These are phyloP conservation scores for Lineolata rhizophorae DNA, from an alignment of 495 filamentous ascomycete species.

Conservation along the genomic window DNA sequence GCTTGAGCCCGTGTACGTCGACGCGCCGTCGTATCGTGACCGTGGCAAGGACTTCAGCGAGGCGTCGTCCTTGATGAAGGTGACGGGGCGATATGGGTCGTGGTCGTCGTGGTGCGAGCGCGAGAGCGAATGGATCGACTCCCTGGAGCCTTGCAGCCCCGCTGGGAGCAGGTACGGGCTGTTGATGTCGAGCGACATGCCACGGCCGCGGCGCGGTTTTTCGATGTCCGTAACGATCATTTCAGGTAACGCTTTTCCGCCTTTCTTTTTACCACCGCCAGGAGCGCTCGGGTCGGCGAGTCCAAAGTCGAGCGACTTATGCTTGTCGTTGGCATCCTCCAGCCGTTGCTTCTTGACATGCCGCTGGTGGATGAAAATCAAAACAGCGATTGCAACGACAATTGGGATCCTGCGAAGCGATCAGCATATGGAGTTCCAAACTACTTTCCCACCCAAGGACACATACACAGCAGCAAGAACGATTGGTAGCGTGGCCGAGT, in stretches of 20 bases:
- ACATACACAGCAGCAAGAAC: slow-evolving; percentile 68
- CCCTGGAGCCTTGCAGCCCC: slow-evolving; percentile 49
- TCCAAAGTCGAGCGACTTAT: slow-evolving; percentile 88
- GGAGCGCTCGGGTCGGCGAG: slow-evolving; percentile 28
- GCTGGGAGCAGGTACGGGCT: slow-evolving; percentile 85
- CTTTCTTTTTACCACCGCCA: slow-evolving; percentile 24
- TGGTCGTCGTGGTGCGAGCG: slow-evolving; percentile 43
- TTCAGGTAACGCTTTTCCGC: slow-evolving; percentile 24
- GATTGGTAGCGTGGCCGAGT: slow-evolving; percentile 39
- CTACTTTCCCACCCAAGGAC: not conserved
- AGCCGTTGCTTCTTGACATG: slow-evolving; percentile 45
- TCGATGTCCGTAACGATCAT: slow-evolving; percentile 22
- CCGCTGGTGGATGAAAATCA: slow-evolving; percentile 58
- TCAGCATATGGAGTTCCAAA: slow-evolving; percentile 12
- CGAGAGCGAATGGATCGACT: slow-evolving; percentile 71
- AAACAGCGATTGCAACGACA: slow-evolving; percentile 37
- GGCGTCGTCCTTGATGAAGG: slow-evolving; percentile 32
- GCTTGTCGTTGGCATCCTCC: slow-evolving; percentile 73
- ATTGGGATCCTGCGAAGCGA: slow-evolving; percentile 47
- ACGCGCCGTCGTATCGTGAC: slow-evolving; percentile 36
- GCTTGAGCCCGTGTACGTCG: slow-evolving; percentile 37
- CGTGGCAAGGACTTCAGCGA: slow-evolving; percentile 16
- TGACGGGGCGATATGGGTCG: slow-evolving; percentile 66
- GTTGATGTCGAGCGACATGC: slow-evolving; percentile 58
- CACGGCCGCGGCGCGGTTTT: slow-evolving; percentile 42